Base-by-base conservation (phyloP, 176 grass and related monocot species). In the Carex scoparia region DNA sequence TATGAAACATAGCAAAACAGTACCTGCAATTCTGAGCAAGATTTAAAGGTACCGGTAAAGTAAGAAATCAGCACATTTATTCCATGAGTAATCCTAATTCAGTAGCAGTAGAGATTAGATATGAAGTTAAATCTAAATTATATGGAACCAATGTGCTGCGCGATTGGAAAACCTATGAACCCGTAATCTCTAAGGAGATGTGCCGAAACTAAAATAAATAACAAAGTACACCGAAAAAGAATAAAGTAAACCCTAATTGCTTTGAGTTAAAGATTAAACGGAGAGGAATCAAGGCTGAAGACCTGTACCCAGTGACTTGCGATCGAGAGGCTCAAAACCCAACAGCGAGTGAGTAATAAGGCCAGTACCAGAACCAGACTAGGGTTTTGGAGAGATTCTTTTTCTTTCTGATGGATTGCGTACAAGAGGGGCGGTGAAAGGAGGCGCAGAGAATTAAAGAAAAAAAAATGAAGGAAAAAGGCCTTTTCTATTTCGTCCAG, bases 311-410 rank as follows among this genome's bases (percentile, higher is more conserved):
- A 30, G 2, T 37, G 4, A 54, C 61, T 28, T 14, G n/a, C 61
- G 30, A 55, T 54, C 46, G 73, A 55, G 27, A 31, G 9, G 73
- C 10, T 27, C 73, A 77, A 77, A 83, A 83, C 80, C 80, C 80
- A 54, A 68, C 10, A 82, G 18, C 1, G 12, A 44, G 58, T 11
- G 12, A 44, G 58, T 11, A 81, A 19, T 16, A 61, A 63, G 61
- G 57, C 32, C 56, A 61, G 13, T 81, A 48, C 23, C 10, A 51
- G 37, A 48, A 46, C 23, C 18, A 53, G 19, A 49, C 53, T 82
- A 82, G 80, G 80, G 80, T 65, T 82, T 82, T 65, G 58, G 37
- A 53, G 60, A 10, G 80, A 65, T 27, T 40, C 4, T 40, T 44
- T 10, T 75, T 23, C 23, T 23, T 75, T 27, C 7, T 27, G 18